Evolutionary conservation across 2,329 filamentous ascomycete species (phyloP), one percentile per base, ranked within the genome.

Genomic region (Davidsoniella neocaledoniae): DNA sequence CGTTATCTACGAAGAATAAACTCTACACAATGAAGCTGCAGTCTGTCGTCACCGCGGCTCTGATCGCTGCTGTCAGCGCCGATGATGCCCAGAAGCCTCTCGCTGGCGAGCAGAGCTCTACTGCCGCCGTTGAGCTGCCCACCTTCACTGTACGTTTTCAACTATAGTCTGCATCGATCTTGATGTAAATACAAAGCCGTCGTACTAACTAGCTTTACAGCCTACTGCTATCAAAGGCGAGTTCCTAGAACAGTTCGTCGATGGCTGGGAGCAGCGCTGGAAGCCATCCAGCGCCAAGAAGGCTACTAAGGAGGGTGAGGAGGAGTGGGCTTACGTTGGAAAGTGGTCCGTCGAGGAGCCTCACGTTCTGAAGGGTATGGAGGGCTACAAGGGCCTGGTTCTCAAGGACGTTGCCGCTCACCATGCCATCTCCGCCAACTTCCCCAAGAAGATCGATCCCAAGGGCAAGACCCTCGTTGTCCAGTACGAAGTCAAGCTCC

Each of bases 391-490:
- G 73, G 91, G 90, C 68, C 79, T 98, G 59, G 90, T 98, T 56
- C 79, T 96, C 68, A 98, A 98, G 82, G 94, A 96, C 72, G 77
- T 85, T 57, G 91, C 91, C 58, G 91, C 91, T 60, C 91, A 98
- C 72, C 91, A 98, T 70, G 91, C 91, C 72, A 98, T 98, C 67
- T 98, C 91, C 46, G 86, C 91, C 71, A 96, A 96, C 70, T 96
- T 98, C 73, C 80, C 84, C 65, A 87, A 93, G 76, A 83, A 85
- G 69, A 84, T 98, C 62, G 83, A 95, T 70, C 91, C 93, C 78
- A 96, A 90, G 79, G 87, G 77, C 70, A 94, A 98, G 75, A 84
- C 86, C 53, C 77, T 98, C 47, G 91, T 98, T 58, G 86, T 98
- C 49, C 91, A 98, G 70, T 98, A 98, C 65, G 91, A 98, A 68